Evolutionary conservation across 805 yeast species (phyloP), one percentile per base, ranked within the genome.

Genomic region (Kuraishia cidri): DNA sequence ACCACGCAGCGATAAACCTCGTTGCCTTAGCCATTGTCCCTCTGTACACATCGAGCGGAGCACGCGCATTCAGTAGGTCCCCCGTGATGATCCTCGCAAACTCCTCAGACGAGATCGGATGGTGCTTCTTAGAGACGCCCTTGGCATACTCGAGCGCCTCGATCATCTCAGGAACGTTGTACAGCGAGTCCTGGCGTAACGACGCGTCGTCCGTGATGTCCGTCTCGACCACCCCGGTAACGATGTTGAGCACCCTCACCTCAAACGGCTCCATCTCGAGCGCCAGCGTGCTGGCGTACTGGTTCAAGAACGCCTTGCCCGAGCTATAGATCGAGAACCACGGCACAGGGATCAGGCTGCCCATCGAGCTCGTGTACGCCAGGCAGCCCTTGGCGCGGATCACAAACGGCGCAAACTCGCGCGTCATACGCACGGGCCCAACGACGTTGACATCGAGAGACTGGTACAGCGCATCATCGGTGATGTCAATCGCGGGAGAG

Each of bases 81-180:
- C 51, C 46, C 12, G 72, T 72, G 1, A 79, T 73, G 29, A 60
- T 48, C 12, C 44, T 44, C 1, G 86, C 86, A 46, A 76, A 83
- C 1, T 34, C 50, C n/a, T 66, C 74, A 1, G 84, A 66, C 2
- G 56, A 34, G 70, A 77, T 72, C 18, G 92, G 90, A 15, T 56
- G 54, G 50, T 72, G 70, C 12, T 67, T 61, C 23, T 48, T 64
- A 0, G 84, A 74, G 82, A 82, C 75, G 29, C 60, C 51, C 43
- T 69, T 69, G 50, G 88, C 64, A 24, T 48, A 55, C 16, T 48
- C 56, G 38, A 79, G 58, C 0, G 79, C 69, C 16, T 56, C 60
- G 16, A 51, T 48, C 33, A 76, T 75, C 32, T 69, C 81, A 3
- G 70, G 68, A 22, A 56, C 50, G 36, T 69, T 60, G 47, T 62